phyloP scores from a whole-genome alignment of 2,329 filamentous ascomycete species.

The Talaromyces verruculosus region DNA sequence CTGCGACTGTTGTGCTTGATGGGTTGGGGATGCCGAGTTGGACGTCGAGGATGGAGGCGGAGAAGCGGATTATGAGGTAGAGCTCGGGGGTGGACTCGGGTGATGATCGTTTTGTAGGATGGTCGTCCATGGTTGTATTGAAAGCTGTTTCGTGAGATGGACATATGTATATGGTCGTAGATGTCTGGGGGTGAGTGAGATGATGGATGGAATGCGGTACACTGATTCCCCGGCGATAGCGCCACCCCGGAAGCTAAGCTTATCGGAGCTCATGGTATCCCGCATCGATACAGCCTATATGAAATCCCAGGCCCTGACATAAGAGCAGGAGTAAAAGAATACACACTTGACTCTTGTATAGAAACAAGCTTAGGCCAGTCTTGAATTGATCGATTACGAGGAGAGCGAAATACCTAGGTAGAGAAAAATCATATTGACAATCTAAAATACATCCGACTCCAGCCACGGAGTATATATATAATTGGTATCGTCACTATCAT shows the following conservation, averaged over 20 bases:
- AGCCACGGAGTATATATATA: not conserved
- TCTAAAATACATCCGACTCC: not conserved
- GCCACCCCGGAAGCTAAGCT: constrained; percentile 3
- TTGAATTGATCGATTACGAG: not conserved
- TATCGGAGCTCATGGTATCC: constrained; percentile 4
- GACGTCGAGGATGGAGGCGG: constrained; percentile 78
- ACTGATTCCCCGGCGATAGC: not conserved
- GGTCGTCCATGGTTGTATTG: constrained; percentile 15
- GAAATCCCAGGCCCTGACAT: not conserved
- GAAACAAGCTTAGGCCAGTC: not conserved
- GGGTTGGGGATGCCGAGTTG: constrained; percentile 72
- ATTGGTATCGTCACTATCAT: constrained; percentile 8
- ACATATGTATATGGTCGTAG: not conserved
- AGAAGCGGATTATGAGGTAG: constrained; percentile 86
- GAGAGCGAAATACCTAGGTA: not conserved
- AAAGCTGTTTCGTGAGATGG: constrained; percentile 10
- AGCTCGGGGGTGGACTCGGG: constrained; percentile 43
- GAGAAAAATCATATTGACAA: not conserved
- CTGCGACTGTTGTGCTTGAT: constrained; percentile 67
- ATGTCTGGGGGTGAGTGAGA: not conserved
- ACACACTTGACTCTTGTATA: not conserved
- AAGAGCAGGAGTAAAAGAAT: not conserved
- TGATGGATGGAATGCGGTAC: not conserved
- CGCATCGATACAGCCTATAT: not conserved
- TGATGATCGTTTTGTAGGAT: constrained; percentile 20